Percentiles rank a stretch among this genome's conserved stretches.
phyloP scores from a whole-genome alignment of 2,329 filamentous ascomycete species.

The Verticillium zaregamsianum region DNA sequence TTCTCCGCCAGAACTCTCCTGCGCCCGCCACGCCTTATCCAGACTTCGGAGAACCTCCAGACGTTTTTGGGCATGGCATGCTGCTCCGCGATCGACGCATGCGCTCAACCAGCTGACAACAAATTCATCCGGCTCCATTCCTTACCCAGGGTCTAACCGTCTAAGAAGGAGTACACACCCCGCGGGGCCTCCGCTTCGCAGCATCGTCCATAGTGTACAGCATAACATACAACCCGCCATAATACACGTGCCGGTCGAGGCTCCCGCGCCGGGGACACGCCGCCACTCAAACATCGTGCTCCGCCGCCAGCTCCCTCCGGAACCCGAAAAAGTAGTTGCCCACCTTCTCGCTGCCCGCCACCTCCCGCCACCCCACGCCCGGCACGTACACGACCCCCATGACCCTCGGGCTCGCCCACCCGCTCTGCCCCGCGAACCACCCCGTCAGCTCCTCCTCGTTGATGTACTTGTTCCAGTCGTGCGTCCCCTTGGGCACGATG shows the following conservation, averaged over 20 bases:
- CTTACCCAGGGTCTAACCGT: too few species aligned
- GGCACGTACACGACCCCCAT: constrained; percentile 90
- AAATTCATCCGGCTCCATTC: too few species aligned
- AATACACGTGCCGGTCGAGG: too few species aligned
- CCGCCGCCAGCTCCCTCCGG: constrained; percentile 34
- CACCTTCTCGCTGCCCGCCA: constrained; percentile 74
- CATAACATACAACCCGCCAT: too few species aligned
- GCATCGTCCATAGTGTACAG: too few species aligned
- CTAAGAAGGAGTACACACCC: too few species aligned
- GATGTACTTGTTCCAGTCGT: constrained; percentile 96
- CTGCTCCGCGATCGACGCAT: too few species aligned
- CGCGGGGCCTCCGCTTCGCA: too few species aligned
- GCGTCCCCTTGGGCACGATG: constrained; percentile 87
- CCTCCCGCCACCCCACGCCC: constrained; percentile 64
- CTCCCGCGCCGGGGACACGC: too few species aligned
- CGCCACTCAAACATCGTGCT: too few species aligned
- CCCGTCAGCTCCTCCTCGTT: constrained; percentile 72
- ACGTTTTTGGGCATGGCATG: neutral
- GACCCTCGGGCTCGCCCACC: constrained; percentile 58
- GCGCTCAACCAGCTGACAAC: too few species aligned
- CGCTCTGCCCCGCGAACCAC: constrained; percentile 46
- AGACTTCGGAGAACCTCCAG: neutral
- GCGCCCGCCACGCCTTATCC: neutral
- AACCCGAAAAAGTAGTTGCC: constrained; percentile 97
- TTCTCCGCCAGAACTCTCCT: neutral